These are phyloP conservation scores for Kappamyces sp. DNA, from an alignment of 192 early-diverging fungal species.

Conservation along the genomic window DNA sequence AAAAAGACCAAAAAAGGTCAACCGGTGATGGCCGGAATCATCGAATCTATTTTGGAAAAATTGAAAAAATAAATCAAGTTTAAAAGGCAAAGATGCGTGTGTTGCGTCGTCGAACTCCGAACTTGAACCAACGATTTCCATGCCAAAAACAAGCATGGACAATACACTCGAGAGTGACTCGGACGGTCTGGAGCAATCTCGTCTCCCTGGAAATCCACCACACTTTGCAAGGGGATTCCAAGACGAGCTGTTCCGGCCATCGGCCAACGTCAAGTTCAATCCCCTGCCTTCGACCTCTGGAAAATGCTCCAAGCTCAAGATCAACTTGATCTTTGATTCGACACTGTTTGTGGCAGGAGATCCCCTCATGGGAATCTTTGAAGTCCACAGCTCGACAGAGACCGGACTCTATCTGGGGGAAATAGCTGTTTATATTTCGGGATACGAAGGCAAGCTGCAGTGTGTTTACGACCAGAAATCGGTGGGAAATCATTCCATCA, in stretches of 20 bases:
- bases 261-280: constrained; percentile 43
- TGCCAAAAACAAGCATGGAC: constrained; percentile 7
- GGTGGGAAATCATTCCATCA: constrained; percentile 33
- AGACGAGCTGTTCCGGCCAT: constrained; percentile 15
- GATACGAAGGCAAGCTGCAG: constrained; percentile 48
- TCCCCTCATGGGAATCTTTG: constrained; percentile 49
- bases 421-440: constrained; percentile 55
- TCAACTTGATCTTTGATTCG: constrained; percentile 53
- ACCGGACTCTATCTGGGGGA: constrained; percentile 53
- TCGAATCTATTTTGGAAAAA: constrained; percentile 29
- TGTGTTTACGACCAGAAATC: constrained; percentile 21
- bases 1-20: constrained; percentile 34
- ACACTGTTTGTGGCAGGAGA: constrained; percentile 55
- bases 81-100: too few relatives aligned
- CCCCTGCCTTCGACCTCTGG: constrained; percentile 46
- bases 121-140: background rate
- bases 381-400: constrained; percentile 37
- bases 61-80: constrained; percentile 15
- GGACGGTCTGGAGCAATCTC: background rate
- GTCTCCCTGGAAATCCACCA: background rate
- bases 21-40: constrained; percentile 33
- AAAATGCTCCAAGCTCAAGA: constrained; percentile 55
- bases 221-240: constrained; percentile 12
- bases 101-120: too few relatives aligned
- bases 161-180: background rate